These are phyloP conservation scores for Candida schatavii DNA, from an alignment of 805 yeast genomes.

Conservation along the genomic window DNA sequence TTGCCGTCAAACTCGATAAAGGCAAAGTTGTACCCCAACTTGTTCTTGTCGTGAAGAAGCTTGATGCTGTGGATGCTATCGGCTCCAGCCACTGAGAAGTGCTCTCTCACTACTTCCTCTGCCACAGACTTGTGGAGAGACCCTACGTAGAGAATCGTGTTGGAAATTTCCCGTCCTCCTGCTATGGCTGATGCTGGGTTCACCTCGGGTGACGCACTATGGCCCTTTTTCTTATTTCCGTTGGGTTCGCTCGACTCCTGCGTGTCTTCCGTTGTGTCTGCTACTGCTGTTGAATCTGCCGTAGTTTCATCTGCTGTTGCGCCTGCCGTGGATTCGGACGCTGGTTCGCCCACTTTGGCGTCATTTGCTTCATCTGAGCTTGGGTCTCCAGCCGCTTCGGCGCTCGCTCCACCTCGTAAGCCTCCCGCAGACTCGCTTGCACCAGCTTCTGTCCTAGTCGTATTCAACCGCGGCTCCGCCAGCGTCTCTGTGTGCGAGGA, in stretches of 20 bases:
- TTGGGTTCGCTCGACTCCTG: too few relatives aligned
- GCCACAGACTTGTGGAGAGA: conserved; percentile 62
- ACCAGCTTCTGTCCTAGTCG: too few relatives aligned
- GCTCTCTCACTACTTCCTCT: conserved; percentile 59
- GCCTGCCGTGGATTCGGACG: neutral
- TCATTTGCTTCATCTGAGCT: neutral
- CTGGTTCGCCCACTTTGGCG: neutral
- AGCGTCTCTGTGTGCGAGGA: too few relatives aligned
- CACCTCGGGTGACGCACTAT: neutral
- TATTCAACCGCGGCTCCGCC: too few relatives aligned
- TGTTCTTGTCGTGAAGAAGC: conserved; percentile 72
- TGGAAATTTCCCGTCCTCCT: conserved; percentile 80
- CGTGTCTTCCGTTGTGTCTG: neutral
- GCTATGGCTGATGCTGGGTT: conserved; percentile 63
- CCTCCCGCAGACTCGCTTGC: too few relatives aligned
- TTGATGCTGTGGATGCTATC: conserved; percentile 59
- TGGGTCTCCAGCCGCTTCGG: neutral
- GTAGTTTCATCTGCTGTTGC: neutral
- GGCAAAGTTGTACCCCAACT: conserved; percentile 73
- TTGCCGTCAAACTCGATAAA: conserved; percentile 70
- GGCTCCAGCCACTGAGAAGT: conserved; percentile 35
- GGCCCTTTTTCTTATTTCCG: neutral
- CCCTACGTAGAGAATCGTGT: conserved; percentile 74
- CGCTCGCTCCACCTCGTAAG: too few relatives aligned
- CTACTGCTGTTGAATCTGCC: neutral